Conservation (phyloP, 2,329 filamentous ascomycete genomes). For the Dactylellina haptotyla region DNA sequence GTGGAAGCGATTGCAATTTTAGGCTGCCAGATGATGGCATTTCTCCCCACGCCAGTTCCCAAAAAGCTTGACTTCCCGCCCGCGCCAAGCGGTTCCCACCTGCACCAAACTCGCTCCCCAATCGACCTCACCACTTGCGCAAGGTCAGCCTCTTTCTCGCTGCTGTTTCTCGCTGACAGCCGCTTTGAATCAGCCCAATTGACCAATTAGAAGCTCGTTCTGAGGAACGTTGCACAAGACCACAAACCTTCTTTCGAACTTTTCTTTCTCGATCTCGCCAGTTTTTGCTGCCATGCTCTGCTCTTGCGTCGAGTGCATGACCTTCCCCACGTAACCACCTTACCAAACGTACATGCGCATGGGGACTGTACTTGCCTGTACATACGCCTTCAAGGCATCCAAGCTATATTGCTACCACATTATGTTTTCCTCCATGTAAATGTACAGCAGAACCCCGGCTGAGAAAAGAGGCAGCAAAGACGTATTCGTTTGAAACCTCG, state of each 20-base stretch:
- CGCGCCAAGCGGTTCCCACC: constrained; percentile 32
- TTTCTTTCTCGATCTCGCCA: neutral
- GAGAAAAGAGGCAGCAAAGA: constrained; percentile 20
- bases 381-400: too few species aligned
- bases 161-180: neutral
- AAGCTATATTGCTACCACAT: too few species aligned
- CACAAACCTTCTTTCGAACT: neutral
- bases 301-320: neutral
- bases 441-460: neutral
- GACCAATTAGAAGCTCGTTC: constrained; percentile 25
- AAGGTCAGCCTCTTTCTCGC: neutral
- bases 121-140: neutral
- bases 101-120: neutral
- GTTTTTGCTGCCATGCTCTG: neutral
- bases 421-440: neutral
- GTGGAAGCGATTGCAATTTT: too few species aligned
- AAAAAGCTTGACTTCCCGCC: constrained; percentile 37
- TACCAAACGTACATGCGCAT: neutral
- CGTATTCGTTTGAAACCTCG: neutral
- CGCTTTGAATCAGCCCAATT: neutral
- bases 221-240: constrained; percentile 36
- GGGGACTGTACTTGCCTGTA: too few species aligned
- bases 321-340: neutral
- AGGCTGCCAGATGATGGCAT: constrained; percentile 42
- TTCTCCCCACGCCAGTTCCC: constrained; percentile 10